Evolutionary conservation across 352 stramenopile genomes (phyloP), one percentile per base, ranked within the genome.

Genomic region (Phytophthora sp.): DNA sequence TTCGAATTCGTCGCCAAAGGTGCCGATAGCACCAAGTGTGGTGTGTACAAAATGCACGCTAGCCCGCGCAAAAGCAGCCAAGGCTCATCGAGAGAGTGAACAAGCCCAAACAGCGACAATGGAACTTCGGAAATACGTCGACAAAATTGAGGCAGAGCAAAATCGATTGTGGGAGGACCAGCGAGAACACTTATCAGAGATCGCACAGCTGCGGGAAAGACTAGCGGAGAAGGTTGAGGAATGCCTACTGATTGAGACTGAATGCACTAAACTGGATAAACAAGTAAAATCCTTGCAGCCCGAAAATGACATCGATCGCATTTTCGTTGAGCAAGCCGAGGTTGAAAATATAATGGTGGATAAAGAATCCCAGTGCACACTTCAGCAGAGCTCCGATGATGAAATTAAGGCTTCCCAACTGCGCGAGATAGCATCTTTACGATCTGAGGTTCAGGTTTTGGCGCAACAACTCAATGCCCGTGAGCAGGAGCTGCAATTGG

Each of bases 111-210:
- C 46, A 35, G 45, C 27, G 5, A 54, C 34, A 1, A 34, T 49
- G 20, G 69, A 76, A 27, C 57, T 76, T 41, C 57, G 54, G 11
- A 46, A 70, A 13, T 69, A 82, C 8, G 46, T 79, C 2, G 50
- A 61, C 18, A 71, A 72, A 20, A 35, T 77, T 21, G 65, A 77
- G 44, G 38, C 52, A n/a, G 59, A 60, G 24, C 61, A 69, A 37
- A 59, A 83, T 18, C 52, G 34, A 20, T 23, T 72, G 24, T 82
- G 68, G 69, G 46, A 62, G 17, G 74, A 86, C 24, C 65, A 63
- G 5, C 63, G 38, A 3, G 26, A 17, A 1, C 46, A 67, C 15
- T 28, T 56, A 2, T 20, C 24, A 8, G 68, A 82, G 55, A 72
- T 75, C 23, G 42, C 51, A 13, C 48, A 61, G 15, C 32, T 83